phyloP scores from a whole-genome alignment of 2,329 filamentous ascomycete genomes.

The Penicillium sp. region DNA sequence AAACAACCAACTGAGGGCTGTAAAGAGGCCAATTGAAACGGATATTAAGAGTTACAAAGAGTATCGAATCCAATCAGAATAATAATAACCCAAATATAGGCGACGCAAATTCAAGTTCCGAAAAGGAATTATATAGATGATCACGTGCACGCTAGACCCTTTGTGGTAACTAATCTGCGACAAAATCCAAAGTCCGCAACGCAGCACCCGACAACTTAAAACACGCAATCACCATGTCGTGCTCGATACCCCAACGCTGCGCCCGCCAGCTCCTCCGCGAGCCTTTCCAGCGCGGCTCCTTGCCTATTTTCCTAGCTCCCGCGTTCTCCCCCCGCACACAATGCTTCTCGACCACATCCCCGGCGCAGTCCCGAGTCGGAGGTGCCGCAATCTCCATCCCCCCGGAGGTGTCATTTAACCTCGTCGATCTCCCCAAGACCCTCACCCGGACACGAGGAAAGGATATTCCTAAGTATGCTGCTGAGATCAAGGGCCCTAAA shows the following conservation, averaged over 20 bases:
- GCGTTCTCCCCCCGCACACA: conserved; percentile 58
- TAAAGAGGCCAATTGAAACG: too few relatives aligned
- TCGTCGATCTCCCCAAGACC: conserved; percentile 62
- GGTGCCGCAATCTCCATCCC: conserved; percentile 76
- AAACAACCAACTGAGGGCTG: background rate
- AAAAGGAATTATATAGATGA: background rate
- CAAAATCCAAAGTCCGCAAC: conserved; percentile 36
- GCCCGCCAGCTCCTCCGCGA: conserved; percentile 57
- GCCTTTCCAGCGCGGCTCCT: conserved; percentile 50
- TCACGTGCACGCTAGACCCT: conserved; percentile 24
- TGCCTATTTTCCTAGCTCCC: conserved; percentile 72
- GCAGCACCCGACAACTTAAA: conserved; percentile 22
- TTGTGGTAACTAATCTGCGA: conserved; percentile 20
- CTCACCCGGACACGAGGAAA: conserved; percentile 61
- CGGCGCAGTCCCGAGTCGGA: conserved; percentile 77
- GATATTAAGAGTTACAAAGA: too few relatives aligned
- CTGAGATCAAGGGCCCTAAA: conserved; percentile 77
- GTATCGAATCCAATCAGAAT: too few relatives aligned
- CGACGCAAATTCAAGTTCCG: background rate
- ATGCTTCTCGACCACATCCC: conserved; percentile 70
- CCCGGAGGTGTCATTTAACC: conserved; percentile 72
- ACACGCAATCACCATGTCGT: conserved; percentile 56
- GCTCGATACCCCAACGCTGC: conserved; percentile 60
- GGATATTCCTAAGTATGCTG: conserved; percentile 60
- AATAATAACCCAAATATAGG: background rate